These are phyloP conservation scores for Fragaria iinumae DNA, from an alignment of 306 rosid genomes.

Conservation along the genomic window DNA sequence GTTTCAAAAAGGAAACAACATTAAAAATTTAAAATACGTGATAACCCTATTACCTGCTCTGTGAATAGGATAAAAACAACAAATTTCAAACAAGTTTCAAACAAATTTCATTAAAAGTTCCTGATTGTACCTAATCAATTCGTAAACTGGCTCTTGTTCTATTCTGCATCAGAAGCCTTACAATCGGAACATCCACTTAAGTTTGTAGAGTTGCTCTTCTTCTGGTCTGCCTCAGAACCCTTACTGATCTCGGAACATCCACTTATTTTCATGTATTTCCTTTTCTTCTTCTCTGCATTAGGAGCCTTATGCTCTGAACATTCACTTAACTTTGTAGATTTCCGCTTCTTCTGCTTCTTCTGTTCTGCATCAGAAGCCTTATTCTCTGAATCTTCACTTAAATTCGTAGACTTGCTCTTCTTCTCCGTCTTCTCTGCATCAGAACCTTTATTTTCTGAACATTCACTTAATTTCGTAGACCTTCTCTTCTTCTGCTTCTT, in stretches of 20 bases:
- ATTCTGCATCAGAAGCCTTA: no score
- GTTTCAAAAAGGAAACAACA: conserved; percentile 7
- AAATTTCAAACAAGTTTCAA: no score
- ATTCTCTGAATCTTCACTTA: no score
- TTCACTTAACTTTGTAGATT: neutral
- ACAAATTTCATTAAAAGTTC: neutral
- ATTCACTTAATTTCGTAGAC: neutral
- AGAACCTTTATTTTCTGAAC: neutral
- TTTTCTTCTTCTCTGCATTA: no score
- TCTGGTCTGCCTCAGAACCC: neutral
- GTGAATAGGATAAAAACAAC: neutral
- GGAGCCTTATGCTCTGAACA: no score
- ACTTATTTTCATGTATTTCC: neutral
- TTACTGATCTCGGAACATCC: neutral
- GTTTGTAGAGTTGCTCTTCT: neutral
- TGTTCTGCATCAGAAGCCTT: neutral
- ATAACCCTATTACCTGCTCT: neutral
- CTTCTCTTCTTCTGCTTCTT: neutral
- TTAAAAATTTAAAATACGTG: neutral
- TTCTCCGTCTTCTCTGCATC: neutral
- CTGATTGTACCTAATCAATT: neutral
- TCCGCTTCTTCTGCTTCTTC: neutral
- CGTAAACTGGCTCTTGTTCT: no score
- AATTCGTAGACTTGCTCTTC: no score
- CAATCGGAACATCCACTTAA: no score